Conservation (phyloP, 1,284 basidiomycete genomes). For the Pseudomicrostroma phylloplanum region DNA sequence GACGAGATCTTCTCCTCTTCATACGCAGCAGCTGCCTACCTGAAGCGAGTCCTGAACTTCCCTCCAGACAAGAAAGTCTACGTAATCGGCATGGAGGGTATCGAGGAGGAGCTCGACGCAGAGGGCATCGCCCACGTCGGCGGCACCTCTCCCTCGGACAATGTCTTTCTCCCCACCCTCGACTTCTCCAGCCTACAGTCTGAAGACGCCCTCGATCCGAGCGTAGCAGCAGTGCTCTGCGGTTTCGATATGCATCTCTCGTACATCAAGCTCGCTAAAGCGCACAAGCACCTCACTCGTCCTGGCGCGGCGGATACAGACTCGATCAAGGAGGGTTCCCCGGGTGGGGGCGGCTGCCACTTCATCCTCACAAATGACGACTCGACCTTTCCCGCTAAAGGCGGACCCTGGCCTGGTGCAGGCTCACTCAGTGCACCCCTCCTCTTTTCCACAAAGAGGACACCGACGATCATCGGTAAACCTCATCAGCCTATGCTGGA, state of each 20-base stretch:
- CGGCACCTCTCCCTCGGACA: constrained; percentile 79
- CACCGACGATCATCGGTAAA: constrained; percentile 78
- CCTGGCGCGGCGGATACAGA: constrained; percentile 29
- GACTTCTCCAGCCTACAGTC: constrained; percentile 61
- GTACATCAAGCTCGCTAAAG: constrained; percentile 89
- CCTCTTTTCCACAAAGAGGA: constrained; percentile 63
- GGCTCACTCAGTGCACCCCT: constrained; percentile 79
- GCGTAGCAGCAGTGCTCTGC: constrained; percentile 82
- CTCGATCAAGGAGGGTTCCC: constrained; percentile 50
- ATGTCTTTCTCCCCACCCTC: constrained; percentile 66
- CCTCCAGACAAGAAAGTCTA: constrained; percentile 90
- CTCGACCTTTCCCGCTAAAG: constrained; percentile 74
- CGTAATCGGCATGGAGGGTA: constrained; percentile 83
- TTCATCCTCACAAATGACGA: constrained; percentile 94
- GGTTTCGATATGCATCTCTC: constrained; percentile 57
- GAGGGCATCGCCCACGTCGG: constrained; percentile 76
- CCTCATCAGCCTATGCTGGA: constrained; percentile 87
- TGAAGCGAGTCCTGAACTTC: constrained; percentile 79
- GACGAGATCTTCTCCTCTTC: constrained; percentile 94
- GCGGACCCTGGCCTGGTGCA: constrained; percentile 68
- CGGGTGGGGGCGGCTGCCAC: constrained; percentile 65
- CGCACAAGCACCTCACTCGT: constrained; percentile 72
- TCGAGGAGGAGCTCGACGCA: constrained; percentile 83
- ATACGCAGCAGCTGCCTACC: constrained; percentile 85
- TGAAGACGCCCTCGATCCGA: constrained; percentile 60